Evolutionary conservation across 2,329 filamentous ascomycete species (phyloP).

Genomic region (Apiospora saccharicola): DNA sequence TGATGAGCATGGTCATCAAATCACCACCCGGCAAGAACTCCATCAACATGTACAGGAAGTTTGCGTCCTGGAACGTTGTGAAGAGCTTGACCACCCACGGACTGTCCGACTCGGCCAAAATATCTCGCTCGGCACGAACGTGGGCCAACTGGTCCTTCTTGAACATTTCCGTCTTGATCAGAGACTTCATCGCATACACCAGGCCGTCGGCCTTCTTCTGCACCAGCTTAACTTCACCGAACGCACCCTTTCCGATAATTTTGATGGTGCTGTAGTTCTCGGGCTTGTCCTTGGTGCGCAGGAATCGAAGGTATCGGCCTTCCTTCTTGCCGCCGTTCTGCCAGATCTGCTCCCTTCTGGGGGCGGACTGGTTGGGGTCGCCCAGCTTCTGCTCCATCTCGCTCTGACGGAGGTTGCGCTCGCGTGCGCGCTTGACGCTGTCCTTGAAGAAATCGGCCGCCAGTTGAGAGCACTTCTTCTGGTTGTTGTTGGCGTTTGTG

Average conservation of each 20-base stretch:
- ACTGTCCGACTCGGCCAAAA: slow-evolving; percentile 98
- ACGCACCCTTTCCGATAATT: slow-evolving; percentile 98
- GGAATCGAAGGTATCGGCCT: slow-evolving; percentile 90
- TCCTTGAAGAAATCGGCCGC: slow-evolving; percentile 97
- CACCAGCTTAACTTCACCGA: slow-evolving; percentile 97
- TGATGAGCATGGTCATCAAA: slow-evolving; percentile 99
- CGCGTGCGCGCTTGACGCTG: slow-evolving; percentile 93
- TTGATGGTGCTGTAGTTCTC: slow-evolving; percentile 97
- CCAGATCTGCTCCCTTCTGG: slow-evolving; percentile 84
- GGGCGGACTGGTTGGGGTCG: slow-evolving; percentile 76
- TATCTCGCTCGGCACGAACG: slow-evolving; percentile 96
- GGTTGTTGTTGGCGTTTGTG: slow-evolving; percentile 70
- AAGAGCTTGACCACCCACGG: slow-evolving; percentile 99
- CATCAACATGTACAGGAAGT: slow-evolving; percentile 99
- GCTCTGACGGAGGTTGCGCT: slow-evolving; percentile 92
- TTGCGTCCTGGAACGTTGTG: slow-evolving; percentile 95
- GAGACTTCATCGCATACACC: slow-evolving; percentile 97
- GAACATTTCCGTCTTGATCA: slow-evolving; percentile 99
- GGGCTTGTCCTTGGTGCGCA: slow-evolving; percentile 90
- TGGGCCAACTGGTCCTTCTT: slow-evolving; percentile 98
- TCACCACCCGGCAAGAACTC: slow-evolving; percentile 98
- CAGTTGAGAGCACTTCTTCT: slow-evolving; percentile 73
- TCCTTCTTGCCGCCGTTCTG: slow-evolving; percentile 87
- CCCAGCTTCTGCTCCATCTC: slow-evolving; percentile 88
- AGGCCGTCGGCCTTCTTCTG: slow-evolving; percentile 96